These are phyloP conservation scores for Fonsecaea pugnacius DNA, from an alignment of 2,329 filamentous ascomycete species.

Conservation along the genomic window DNA sequence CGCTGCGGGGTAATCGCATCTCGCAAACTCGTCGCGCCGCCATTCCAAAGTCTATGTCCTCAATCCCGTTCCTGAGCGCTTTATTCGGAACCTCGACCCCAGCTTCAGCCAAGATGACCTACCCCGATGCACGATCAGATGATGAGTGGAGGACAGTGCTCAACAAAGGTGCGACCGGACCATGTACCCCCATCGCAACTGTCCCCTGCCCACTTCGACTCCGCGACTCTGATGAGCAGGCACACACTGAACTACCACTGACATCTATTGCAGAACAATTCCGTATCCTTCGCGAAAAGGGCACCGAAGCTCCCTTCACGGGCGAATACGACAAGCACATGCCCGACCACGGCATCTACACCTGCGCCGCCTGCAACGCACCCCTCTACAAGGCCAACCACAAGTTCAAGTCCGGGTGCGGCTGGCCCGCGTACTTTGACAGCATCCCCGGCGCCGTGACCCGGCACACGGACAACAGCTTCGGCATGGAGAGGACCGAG, in stretches of 20 bases:
- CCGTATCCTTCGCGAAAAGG: conserved; percentile 86
- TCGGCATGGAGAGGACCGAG: conserved; percentile 86
- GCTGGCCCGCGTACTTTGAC: conserved; percentile 98
- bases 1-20: conserved; percentile 27
- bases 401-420: conserved; percentile 96
- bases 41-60: conserved; percentile 68
- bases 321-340: conserved; percentile 89
- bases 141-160: conserved; percentile 90
- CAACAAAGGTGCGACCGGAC: conserved; percentile 61
- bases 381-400: conserved; percentile 91
- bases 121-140: conserved; percentile 77
- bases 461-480: conserved; percentile 73
- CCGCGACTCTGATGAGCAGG: neutral
- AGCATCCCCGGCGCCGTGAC: conserved; percentile 88
- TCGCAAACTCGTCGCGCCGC: conserved; percentile 42
- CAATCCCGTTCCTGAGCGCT: conserved; percentile 76
- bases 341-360: conserved; percentile 76
- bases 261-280: conserved; percentile 76
- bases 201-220: no score
- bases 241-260: neutral
- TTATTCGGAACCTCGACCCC: conserved; percentile 68
- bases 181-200: neutral
- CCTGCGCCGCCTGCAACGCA: conserved; percentile 80
- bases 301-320: conserved; percentile 79
- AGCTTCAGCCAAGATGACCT: conserved; percentile 58